These are phyloP conservation scores for Phytophthora macrochlamydospora DNA, from an alignment of 352 stramenopile species.

Conservation along the genomic window DNA sequence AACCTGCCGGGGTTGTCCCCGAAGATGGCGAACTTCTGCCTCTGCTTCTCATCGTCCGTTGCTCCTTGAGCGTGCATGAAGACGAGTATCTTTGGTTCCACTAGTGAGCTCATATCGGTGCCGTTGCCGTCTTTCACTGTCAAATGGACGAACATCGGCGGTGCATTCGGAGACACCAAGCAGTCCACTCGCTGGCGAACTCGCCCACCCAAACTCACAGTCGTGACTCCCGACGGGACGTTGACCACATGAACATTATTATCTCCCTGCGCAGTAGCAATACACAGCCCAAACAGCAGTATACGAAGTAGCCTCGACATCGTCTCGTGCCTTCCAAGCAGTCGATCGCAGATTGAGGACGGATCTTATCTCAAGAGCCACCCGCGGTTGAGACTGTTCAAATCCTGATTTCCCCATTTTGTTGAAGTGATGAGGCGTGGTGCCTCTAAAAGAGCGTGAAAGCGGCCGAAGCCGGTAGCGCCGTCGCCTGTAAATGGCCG, in stretches of 20 bases:
- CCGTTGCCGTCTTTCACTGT: conserved; percentile 47
- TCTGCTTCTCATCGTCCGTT: conserved; percentile 20
- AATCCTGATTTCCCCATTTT: background rate
- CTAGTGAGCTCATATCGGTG: conserved; percentile 34
- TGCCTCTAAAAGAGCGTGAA: background rate
- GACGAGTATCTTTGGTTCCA: conserved; percentile 41
- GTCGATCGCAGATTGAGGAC: too few relatives aligned
- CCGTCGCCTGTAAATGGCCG: background rate
- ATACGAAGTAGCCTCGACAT: too few relatives aligned
- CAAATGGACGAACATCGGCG: conserved; percentile 54
- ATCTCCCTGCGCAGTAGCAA: conserved; percentile 3
- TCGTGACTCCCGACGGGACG: conserved; percentile 62
- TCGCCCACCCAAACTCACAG: conserved; percentile 40
- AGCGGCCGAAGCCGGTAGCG: background rate
- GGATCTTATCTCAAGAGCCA: conserved; percentile 4
- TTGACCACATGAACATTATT: conserved; percentile 38
- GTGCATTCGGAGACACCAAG: conserved; percentile 38
- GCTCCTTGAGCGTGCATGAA: conserved; percentile 41
- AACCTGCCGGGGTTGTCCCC: conserved; percentile 47
- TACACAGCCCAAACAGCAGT: background rate
- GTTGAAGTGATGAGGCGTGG: too few relatives aligned
- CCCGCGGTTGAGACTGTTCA: conserved; percentile 21
- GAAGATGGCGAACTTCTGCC: conserved; percentile 49
- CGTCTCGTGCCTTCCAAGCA: too few relatives aligned
- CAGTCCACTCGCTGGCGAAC: conserved; percentile 53